Base-by-base conservation (phyloP, 2,329 filamentous ascomycete genomes). In the Exophiala phaeomuriformis region DNA sequence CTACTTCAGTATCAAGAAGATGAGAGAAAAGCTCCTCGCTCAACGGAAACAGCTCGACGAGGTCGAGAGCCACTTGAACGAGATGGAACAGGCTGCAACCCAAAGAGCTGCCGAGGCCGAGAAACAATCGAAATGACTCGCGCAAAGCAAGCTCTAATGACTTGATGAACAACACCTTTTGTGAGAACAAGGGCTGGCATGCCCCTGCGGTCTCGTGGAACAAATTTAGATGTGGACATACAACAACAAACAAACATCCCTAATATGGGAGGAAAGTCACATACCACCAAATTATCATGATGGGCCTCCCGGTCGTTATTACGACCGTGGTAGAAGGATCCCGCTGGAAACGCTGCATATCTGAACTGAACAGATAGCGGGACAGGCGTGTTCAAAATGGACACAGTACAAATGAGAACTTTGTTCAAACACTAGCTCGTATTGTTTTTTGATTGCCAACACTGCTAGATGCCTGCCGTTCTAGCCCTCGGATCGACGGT, bases 21-120 rank as follows among this genome's bases (percentile, higher is more conserved):
- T 60, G 35, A 53, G 51, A 52, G 55, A 56, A 48, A 58, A 53
- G 51, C 52, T 60, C 28, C 35, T 30, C 9, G 53, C 48, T 19
- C 58, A 60, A 30, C 41, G 55, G 32, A 56, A 56, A 41, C 58
- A 60, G 3, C 48, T 60, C 9, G 58, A 57, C 31, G 55, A 60
- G 30, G 56, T 60, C 35, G 56, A 60, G 37, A 52, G 39, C 28
- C 58, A 60, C 45, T 43, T 60, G n/a, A 49, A 54, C 44, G 58
- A 58, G 31, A 58, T 60, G 58, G 58, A 59, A 39, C 39, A 41
- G 28, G 39, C 39, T 27, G 39, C 39, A 3, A 4, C 39, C 4
- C 39, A 41, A 27, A 50, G 52, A 35, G 48, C 57, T 29, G 46
- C 46, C n/a, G 33, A 45, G 39, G n/a, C 43, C 41, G 7, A 45